phyloP scores from a whole-genome alignment of 2,329 filamentous ascomycete species.

The Arachnomyces sp. region DNA sequence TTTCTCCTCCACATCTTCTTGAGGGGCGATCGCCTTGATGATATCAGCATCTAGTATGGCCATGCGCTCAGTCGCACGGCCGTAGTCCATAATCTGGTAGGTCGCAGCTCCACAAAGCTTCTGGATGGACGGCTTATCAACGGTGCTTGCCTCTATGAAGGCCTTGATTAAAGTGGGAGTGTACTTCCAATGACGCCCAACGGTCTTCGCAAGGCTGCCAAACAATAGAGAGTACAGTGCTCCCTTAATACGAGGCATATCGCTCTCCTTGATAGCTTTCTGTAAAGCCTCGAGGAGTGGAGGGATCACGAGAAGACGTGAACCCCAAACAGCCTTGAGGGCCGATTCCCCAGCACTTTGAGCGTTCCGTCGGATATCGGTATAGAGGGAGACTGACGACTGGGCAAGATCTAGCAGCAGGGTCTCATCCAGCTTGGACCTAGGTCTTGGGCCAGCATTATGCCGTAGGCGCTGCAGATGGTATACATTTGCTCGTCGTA shows the following conservation, averaged over 20 bases:
- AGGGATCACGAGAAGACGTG: constrained; percentile 80
- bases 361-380: constrained; percentile 88
- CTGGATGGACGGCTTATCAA: constrained; percentile 92
- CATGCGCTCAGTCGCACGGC: constrained; percentile 77
- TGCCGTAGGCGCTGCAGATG: constrained; percentile 89
- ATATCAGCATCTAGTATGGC: constrained; percentile 67
- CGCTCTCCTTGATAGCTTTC: constrained; percentile 66
- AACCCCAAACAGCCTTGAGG: constrained; percentile 80
- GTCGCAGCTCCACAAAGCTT: constrained; percentile 72
- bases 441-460: constrained; percentile 78
- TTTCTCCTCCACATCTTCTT: constrained; percentile 51
- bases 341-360: constrained; percentile 90
- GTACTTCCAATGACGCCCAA: constrained; percentile 88
- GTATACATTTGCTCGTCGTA: constrained; percentile 89
- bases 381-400: constrained; percentile 84
- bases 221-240: constrained; percentile 85
- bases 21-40: constrained; percentile 63
- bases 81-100: constrained; percentile 85
- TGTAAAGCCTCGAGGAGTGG: constrained; percentile 72
- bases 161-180: constrained; percentile 81
- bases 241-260: constrained; percentile 90
- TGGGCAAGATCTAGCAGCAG: constrained; percentile 80
- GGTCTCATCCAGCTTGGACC: constrained; percentile 80
- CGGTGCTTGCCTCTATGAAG: constrained; percentile 80
- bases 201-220: constrained; percentile 77